Conservation (phyloP, 441 rosid genomes). For the California macrophylla region DNA sequence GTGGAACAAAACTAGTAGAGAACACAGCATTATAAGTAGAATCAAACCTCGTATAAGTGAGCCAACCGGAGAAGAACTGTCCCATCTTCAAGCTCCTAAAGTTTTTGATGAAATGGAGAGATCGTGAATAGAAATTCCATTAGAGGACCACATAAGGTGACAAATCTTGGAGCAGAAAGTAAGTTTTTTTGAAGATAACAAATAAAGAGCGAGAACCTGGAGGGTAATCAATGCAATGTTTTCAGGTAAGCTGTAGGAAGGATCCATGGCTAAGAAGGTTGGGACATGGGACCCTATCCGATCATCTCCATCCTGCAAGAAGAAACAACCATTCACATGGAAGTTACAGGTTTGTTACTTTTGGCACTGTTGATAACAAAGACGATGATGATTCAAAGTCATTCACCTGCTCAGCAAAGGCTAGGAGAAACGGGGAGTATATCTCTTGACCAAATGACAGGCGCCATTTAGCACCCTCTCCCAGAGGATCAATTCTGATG, state of each 20-base stretch:
- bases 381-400: slow-evolving; percentile 8
- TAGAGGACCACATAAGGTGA: no score
- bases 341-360: slow-evolving; percentile 5
- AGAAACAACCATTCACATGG: slow-evolving; percentile 5
- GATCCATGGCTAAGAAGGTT: slow-evolving; percentile 49
- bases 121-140: background rate
- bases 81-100: slow-evolving; percentile 51
- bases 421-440: slow-evolving; percentile 62
- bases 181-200: background rate
- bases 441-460: slow-evolving; percentile 65
- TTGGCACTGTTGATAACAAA: background rate
- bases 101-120: slow-evolving; percentile 1
- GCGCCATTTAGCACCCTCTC: slow-evolving; percentile 69
- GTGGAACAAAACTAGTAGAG: background rate
- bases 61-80: slow-evolving; percentile 52
- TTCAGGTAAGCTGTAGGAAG: slow-evolving; percentile 49
- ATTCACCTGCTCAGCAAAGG: slow-evolving; percentile 64
- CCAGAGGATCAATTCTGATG: slow-evolving; percentile 49
- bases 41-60: slow-evolving; percentile 51
- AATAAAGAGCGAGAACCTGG: slow-evolving; percentile 26
- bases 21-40: background rate
- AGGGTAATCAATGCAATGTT: slow-evolving; percentile 51
- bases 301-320: slow-evolving; percentile 40
- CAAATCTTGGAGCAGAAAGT: background rate
- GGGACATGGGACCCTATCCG: slow-evolving; percentile 31